Evolutionary conservation across 2,329 filamentous ascomycete species (phyloP), one percentile per base, ranked within the genome.

Genomic region (Emergomyces orientalis): DNA sequence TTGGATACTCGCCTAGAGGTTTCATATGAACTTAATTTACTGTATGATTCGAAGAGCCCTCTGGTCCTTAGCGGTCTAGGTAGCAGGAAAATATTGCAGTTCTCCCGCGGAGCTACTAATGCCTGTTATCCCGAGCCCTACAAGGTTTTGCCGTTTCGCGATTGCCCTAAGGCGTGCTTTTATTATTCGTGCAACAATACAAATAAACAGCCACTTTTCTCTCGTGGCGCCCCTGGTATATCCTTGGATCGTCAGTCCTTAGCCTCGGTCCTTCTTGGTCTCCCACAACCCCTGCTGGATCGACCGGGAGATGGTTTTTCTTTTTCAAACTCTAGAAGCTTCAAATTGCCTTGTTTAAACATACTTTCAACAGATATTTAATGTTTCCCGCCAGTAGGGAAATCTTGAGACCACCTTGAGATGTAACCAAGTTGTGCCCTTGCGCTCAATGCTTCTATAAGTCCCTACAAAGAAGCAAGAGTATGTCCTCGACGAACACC

Each of bases 211-310:
- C 37, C n/a, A 25, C 34, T 30, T 58, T 41, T 58, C 22, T 58
- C 37, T 43, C 25, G 57, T 59, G 57, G 57, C 57, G 19, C 17
- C 39, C 25, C 22, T 59, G 56, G n/a, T 22, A 58, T 37, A 57
- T 59, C n/a, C 56, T 14, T 32, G 56, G 56, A 45, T 34, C 13
- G 27, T 34, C 27, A 59, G 22, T 59, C 57, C 14, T 59, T 9
- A 43, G 32, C 13, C 25, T 41, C 25, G 27, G 57, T 25, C 39
- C 65, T 32, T 57, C 57, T 63, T 66, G 67, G 54, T 60, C 59
- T n/a, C 6, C 59, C 13, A 39, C n/a, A 27, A 52, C 45, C 59
- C 45, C 25, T 39, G 30, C 30, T 60, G 7, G 47, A 60, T 54
- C 45, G 59, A 54, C 59, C 30, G 30, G 47, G 59, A 52, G 22